Conservation (phyloP, 306 rosid species). For the Argentina anserina region DNA sequence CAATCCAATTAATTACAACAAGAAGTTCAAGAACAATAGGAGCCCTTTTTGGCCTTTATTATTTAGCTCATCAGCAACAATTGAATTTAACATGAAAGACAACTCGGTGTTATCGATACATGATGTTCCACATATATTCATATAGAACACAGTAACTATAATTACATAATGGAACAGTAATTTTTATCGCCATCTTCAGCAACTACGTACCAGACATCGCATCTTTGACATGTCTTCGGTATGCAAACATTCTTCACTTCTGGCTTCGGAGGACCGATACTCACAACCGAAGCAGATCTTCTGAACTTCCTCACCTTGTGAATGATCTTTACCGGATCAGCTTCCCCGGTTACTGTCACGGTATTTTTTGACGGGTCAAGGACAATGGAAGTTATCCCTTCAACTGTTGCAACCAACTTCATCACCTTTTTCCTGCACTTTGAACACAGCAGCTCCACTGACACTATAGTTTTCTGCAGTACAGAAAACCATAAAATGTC, state of each 20-base stretch:
- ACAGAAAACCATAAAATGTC: constrained; percentile 17
- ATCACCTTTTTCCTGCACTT: constrained; percentile 51
- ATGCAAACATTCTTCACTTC: constrained; percentile 39
- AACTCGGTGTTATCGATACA: not conserved
- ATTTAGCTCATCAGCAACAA: not conserved
- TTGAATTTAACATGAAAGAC: not conserved
- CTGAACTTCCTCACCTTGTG: constrained; percentile 48
- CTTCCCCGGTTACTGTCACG: constrained; percentile 52
- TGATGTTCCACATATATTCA: not conserved
- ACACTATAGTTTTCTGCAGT: constrained; percentile 56
- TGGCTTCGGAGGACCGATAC: constrained; percentile 37
- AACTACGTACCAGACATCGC: constrained; percentile 49
- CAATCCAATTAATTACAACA: not conserved
- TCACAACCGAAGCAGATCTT: constrained; percentile 36
- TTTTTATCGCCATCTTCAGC: constrained; percentile 31
- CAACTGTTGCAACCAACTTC: constrained; percentile 45
- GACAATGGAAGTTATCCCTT: constrained; percentile 42
- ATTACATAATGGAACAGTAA: constrained; percentile 46
- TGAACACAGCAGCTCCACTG: constrained; percentile 48
- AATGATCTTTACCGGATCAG: constrained; percentile 52
- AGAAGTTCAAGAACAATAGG: not conserved
- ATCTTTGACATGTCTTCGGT: constrained; percentile 35
- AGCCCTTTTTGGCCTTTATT: not conserved
- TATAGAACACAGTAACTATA: not conserved
- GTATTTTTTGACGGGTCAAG: constrained; percentile 41